These are phyloP conservation scores for Clathrospora elynae DNA, from an alignment of 2,329 filamentous ascomycete genomes.

Conservation along the genomic window DNA sequence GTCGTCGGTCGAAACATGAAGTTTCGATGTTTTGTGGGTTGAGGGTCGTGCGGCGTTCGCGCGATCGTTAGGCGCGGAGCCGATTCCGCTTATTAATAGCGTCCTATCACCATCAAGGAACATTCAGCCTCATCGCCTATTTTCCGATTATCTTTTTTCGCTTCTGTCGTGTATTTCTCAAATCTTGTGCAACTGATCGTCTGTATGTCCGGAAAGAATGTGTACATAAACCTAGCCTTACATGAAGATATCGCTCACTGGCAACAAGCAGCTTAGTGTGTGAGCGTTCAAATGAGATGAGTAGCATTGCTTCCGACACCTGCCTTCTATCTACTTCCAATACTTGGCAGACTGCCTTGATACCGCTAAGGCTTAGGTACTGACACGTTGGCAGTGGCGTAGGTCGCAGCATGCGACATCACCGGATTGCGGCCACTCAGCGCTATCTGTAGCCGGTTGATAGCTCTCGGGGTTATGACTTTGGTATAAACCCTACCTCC, in stretches of 20 bases:
- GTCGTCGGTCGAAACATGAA: slow-evolving; percentile 4
- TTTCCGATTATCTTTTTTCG: slow-evolving; percentile 6
- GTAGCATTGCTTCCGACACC: background rate
- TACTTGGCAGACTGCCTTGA: slow-evolving; percentile 17
- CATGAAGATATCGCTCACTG: background rate
- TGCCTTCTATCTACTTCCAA: slow-evolving; percentile 4
- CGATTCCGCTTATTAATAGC: slow-evolving; percentile 25
- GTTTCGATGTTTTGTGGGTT: slow-evolving; percentile 15
- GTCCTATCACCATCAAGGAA: slow-evolving; percentile 11
- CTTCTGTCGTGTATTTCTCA: slow-evolving; percentile 13
- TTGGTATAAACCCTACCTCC: slow-evolving; percentile 13
- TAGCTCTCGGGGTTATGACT: slow-evolving; percentile 19
- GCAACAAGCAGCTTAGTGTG: background rate
- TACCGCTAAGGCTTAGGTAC: slow-evolving; percentile 18
- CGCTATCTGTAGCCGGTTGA: slow-evolving; percentile 3
- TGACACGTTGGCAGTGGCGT: slow-evolving; percentile 26
- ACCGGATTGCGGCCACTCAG: slow-evolving; percentile 23
- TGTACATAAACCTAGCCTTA: slow-evolving; percentile 6
- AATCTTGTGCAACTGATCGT: too few species aligned
- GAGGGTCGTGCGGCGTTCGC: slow-evolving; percentile 14
- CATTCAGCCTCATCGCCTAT: slow-evolving; percentile 17
- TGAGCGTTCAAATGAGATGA: background rate
- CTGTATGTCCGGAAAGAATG: slow-evolving; percentile 3
- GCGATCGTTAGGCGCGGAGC: slow-evolving; percentile 27
- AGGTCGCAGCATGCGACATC: slow-evolving; percentile 7